Conservation (phyloP, 2,329 filamentous ascomycete genomes). For the Escovopsis sp. region DNA sequence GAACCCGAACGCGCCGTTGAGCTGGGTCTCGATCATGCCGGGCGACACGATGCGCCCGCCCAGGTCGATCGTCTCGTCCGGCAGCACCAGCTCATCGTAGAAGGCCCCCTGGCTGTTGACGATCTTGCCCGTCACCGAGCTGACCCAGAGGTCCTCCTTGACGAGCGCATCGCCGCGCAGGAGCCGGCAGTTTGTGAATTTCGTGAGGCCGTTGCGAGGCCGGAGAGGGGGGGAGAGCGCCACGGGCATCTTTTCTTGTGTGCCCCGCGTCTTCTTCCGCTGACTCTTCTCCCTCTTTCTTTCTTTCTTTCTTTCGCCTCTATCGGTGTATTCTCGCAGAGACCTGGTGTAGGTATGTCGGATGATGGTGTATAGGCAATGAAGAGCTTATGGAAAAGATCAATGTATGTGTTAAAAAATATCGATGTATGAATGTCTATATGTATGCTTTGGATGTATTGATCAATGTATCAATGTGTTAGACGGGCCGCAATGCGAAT, state of each 20-base stretch:
- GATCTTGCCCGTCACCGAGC: conserved; percentile 67
- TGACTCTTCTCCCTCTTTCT: too few species aligned
- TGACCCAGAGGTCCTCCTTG: conserved; percentile 76
- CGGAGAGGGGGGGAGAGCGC: conserved; percentile 23
- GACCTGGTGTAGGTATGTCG: too few species aligned
- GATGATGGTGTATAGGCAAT: too few species aligned
- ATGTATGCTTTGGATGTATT: too few species aligned
- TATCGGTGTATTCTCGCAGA: too few species aligned
- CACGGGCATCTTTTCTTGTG: conserved; percentile 29
- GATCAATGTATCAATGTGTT: too few species aligned
- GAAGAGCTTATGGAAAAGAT: too few species aligned
- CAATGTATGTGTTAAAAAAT: too few species aligned
- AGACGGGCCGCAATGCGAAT: too few species aligned
- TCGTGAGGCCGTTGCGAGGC: conserved; percentile 50
- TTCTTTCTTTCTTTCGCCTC: too few species aligned
- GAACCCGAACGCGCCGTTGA: conserved; percentile 87
- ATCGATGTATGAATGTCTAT: too few species aligned
- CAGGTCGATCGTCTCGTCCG: conserved; percentile 65
- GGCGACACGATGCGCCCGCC: conserved; percentile 71
- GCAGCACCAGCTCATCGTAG: conserved; percentile 53
- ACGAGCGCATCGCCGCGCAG: conserved; percentile 55
- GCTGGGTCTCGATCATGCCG: conserved; percentile 79
- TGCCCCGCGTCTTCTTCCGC: too few species aligned
- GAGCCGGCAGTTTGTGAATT: conserved; percentile 78
- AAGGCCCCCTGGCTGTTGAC: conserved; percentile 53